Percentiles rank a stretch among this genome's conserved stretches.
Conservation (phyloP, 805 yeast species). For the Cyberlindnera maritima region DNA sequence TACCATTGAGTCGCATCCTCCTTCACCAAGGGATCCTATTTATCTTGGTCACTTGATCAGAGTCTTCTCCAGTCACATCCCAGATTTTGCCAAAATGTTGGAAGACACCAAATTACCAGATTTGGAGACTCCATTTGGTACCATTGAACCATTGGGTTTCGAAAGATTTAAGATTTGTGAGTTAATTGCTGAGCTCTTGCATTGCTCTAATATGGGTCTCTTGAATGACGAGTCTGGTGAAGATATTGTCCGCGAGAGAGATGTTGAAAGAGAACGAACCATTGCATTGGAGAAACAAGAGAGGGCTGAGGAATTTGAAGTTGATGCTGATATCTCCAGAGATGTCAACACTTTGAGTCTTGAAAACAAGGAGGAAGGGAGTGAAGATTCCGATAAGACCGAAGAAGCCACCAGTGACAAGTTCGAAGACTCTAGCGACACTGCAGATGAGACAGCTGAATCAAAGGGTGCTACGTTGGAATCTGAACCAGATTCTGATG, state of each 20-base stretch:
- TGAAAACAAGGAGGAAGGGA: conserved; percentile 2
- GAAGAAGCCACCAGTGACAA: not conserved
- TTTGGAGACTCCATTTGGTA: conserved; percentile 62
- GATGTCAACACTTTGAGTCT: conserved; percentile 24
- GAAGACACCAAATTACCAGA: conserved; percentile 34
- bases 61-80: conserved; percentile 72
- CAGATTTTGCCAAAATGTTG: conserved; percentile 64
- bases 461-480: conserved; percentile 16
- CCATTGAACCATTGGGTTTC: conserved; percentile 77
- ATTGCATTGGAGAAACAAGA: conserved; percentile 32
- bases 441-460: conserved; percentile 5
- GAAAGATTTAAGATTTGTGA: conserved; percentile 90
- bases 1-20: conserved; percentile 86
- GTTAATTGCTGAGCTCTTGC: conserved; percentile 87
- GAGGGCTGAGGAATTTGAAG: conserved; percentile 31
- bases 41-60: conserved; percentile 83
- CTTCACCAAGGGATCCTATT: conserved; percentile 88
- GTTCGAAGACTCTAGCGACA: not conserved
- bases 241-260: conserved; percentile 64
- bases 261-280: conserved; percentile 57
- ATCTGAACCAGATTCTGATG: conserved; percentile 28
- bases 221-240: conserved; percentile 77
- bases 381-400: conserved; percentile 21
- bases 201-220: conserved; percentile 95
- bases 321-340: conserved; percentile 33